Evolutionary conservation across 352 stramenopile species (phyloP).

Genomic region (Pythium folliculosum): DNA sequence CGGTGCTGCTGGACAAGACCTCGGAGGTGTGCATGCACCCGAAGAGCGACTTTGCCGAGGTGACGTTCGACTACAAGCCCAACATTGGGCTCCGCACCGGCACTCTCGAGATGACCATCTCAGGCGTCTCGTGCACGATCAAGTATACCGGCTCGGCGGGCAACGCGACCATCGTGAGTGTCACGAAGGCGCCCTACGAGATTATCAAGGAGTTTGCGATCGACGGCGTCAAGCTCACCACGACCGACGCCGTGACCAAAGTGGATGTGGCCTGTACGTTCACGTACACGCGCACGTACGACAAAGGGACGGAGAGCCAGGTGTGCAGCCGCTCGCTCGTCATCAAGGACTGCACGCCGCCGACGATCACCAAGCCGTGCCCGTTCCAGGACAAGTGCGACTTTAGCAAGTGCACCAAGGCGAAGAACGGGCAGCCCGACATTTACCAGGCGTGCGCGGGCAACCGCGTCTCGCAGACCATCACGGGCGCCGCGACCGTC

Average conservation of each 20-base stretch:
- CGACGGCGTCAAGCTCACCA: conserved; percentile 43
- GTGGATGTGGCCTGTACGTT: conserved; percentile 54
- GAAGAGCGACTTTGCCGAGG: conserved; percentile 45
- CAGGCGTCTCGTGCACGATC: conserved; percentile 41
- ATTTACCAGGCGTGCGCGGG: conserved; percentile 49
- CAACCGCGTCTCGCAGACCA: not conserved
- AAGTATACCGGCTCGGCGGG: conserved; percentile 21
- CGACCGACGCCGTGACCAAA: conserved; percentile 38
- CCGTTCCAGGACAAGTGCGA: conserved; percentile 34
- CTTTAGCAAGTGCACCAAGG: conserved; percentile 33
- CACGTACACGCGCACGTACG: conserved; percentile 40
- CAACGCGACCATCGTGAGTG: conserved; percentile 31
- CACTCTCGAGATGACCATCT: conserved; percentile 40
- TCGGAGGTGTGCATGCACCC: conserved; percentile 50
- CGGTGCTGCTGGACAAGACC: conserved; percentile 25
- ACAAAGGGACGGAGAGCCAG: conserved; percentile 20
- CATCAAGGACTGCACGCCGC: conserved; percentile 54
- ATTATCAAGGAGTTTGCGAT: conserved; percentile 55
- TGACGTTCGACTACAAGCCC: conserved; percentile 39
- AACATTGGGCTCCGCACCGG: conserved; percentile 37
- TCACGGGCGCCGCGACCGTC: not conserved
- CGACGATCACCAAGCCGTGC: conserved; percentile 38
- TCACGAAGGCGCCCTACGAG: conserved; percentile 34
- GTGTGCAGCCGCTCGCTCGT: conserved; percentile 40
- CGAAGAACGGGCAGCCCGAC: conserved; percentile 26